A percentile compares a stretch with the other conserved stretches of the same genome.
Conservation (phyloP, 1,284 basidiomycete genomes). For the Cerioporus squamosus region DNA sequence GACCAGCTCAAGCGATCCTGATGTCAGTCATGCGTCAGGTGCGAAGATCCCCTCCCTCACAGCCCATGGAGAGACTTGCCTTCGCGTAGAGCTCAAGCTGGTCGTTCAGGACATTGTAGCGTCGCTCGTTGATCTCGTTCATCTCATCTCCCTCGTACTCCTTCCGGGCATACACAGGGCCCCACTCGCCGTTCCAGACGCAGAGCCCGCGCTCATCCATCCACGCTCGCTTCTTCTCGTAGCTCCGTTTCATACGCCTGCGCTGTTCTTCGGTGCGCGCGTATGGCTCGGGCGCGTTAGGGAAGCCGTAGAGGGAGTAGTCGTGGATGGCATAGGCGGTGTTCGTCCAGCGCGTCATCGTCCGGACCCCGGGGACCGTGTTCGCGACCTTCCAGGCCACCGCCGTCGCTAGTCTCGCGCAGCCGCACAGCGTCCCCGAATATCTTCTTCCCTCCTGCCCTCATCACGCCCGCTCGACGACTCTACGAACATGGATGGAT, state of each 20-base stretch:
- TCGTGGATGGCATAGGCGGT: constrained; percentile 81
- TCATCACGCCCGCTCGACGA: background rate
- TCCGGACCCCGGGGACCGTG: constrained; percentile 34
- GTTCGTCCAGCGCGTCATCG: constrained; percentile 64
- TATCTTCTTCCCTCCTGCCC: constrained; percentile 4
- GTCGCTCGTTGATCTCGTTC: constrained; percentile 67
- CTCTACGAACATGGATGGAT: constrained; percentile 79
- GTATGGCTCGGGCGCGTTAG: constrained; percentile 63
- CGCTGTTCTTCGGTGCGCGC: constrained; percentile 57
- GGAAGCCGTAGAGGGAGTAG: constrained; percentile 75
- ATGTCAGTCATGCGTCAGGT: background rate
- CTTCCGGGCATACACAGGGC: constrained; percentile 63
- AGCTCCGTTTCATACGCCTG: constrained; percentile 53
- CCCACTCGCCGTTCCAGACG: constrained; percentile 83
- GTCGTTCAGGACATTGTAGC: constrained; percentile 57
- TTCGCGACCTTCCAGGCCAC: background rate
- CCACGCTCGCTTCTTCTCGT: constrained; percentile 71
- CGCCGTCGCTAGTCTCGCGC: constrained; percentile 9
- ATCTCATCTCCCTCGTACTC: constrained; percentile 62
- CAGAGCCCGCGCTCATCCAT: constrained; percentile 67
- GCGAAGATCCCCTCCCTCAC: background rate
- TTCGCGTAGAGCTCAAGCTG: constrained; percentile 54
- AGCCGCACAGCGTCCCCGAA: constrained; percentile 17
- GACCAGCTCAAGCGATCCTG: constrained; percentile 52
- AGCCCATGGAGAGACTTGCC: constrained; percentile 21